Evolutionary conservation across 2,329 filamentous ascomycete species (phyloP).

Genomic region (Neonectria sp.): DNA sequence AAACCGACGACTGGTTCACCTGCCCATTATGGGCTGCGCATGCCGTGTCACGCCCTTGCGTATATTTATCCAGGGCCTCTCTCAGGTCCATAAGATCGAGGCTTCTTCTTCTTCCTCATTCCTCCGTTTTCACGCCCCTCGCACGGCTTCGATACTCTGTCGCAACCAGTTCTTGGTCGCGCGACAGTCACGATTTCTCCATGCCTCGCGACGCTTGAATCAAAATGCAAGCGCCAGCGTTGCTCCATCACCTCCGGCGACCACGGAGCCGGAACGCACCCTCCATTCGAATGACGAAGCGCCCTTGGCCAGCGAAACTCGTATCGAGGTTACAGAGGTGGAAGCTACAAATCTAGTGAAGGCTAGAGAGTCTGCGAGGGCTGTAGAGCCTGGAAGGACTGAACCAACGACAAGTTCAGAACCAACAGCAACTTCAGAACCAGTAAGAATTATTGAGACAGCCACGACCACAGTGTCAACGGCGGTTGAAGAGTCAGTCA

Average conservation of each 20-base stretch:
- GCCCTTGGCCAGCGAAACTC: neutral
- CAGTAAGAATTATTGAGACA: neutral
- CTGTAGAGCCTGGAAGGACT: neutral
- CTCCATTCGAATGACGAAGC: slow-evolving; percentile 12
- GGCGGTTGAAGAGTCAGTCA: neutral
- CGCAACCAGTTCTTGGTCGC: slow-evolving; percentile 34
- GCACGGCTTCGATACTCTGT: slow-evolving; percentile 25
- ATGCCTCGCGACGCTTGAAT: slow-evolving; percentile 36
- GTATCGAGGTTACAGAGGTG: neutral
- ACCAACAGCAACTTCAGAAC: too few species aligned
- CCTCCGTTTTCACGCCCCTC: slow-evolving; percentile 33
- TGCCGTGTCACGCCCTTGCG: slow-evolving; percentile 63
- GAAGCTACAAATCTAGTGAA: neutral
- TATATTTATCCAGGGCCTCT: slow-evolving; percentile 64
- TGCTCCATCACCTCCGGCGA: neutral
- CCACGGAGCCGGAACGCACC: slow-evolving; percentile 1
- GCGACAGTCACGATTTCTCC: slow-evolving; percentile 44
- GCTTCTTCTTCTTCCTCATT: slow-evolving; percentile 28
- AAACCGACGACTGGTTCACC: slow-evolving; percentile 9
- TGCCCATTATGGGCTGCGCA: slow-evolving; percentile 61
- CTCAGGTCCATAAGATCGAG: slow-evolving; percentile 56
- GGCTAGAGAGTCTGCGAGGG: neutral
- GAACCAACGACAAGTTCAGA: neutral
- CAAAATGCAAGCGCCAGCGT: slow-evolving; percentile 35
- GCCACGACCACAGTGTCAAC: neutral